Conservation (phyloP, 805 yeast genomes). For the Cyberlindnera maritima region DNA sequence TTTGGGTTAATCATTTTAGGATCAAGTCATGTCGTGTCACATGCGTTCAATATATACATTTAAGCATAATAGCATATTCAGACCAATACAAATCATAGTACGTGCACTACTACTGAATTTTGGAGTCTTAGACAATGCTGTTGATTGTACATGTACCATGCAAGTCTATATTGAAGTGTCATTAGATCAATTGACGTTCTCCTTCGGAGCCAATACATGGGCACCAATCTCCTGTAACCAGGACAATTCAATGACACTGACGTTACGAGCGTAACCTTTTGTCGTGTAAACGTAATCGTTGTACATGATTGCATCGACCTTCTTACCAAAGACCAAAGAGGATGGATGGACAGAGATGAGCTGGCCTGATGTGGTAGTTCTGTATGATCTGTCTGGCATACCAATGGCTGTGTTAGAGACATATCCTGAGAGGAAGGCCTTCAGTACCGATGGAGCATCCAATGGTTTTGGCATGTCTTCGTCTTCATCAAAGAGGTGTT, state of each 20-base stretch:
- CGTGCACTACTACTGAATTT: too few relatives aligned
- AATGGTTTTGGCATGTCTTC: constrained; percentile 30
- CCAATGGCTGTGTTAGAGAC: constrained; percentile 91
- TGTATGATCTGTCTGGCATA: constrained; percentile 88
- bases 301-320: constrained; percentile 86
- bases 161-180: too few relatives aligned
- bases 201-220: constrained; percentile 20
- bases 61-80: too few relatives aligned
- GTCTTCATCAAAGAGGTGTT: constrained; percentile 22
- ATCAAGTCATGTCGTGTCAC: too few relatives aligned
- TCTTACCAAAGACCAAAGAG: constrained; percentile 78
- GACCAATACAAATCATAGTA: too few relatives aligned
- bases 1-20: neutral
- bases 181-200: constrained; percentile 5
- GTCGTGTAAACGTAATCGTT: constrained; percentile 91
- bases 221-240: constrained; percentile 75
- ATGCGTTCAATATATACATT: too few relatives aligned
- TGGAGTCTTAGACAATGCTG: too few relatives aligned
- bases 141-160: too few relatives aligned
- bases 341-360: constrained; percentile 88
- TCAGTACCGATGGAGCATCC: constrained; percentile 59
- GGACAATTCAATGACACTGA: constrained; percentile 72
- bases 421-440: constrained; percentile 80
- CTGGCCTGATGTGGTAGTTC: constrained; percentile 84
- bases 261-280: constrained; percentile 88